phyloP scores from a whole-genome alignment of 139 green algal genomes.

The Chlorella sp. region DNA sequence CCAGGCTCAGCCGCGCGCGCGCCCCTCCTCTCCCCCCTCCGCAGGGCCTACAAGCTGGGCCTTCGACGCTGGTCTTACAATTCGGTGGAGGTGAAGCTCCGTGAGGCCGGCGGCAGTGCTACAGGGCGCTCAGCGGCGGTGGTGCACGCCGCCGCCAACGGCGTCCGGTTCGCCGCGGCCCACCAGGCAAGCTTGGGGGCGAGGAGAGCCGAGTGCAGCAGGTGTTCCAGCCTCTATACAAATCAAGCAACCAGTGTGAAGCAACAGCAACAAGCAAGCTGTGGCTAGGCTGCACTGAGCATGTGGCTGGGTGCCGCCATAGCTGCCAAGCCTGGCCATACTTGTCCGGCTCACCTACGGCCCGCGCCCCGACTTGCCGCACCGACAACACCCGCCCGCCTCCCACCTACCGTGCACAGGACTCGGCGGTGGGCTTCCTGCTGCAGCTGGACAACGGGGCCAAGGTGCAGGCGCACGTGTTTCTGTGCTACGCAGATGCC shows the following conservation, averaged over 20 bases:
- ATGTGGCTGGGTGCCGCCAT: too few species aligned
- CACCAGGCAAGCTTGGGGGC: slow-evolving; percentile 4
- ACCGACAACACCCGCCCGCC: background rate
- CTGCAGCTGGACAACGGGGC: slow-evolving; percentile 48
- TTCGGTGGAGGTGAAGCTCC: slow-evolving; percentile 47
- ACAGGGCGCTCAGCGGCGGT: background rate
- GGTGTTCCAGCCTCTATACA: background rate
- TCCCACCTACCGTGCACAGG: background rate
- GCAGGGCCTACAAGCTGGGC: slow-evolving; percentile 70
- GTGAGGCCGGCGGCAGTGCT: background rate
- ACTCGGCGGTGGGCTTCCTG: slow-evolving; percentile 51
- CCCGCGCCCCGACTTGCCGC: background rate
- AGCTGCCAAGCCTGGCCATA: too few species aligned
- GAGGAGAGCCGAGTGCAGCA: background rate
- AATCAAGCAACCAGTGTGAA: too few species aligned
- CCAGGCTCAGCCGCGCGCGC: too few species aligned
- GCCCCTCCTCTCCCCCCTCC: background rate
- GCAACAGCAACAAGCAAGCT: too few species aligned
- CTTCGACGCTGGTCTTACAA: slow-evolving; percentile 71
- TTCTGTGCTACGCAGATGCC: slow-evolving; percentile 7
- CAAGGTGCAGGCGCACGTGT: slow-evolving; percentile 50
- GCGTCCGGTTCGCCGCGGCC: background rate
- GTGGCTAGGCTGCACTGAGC: too few species aligned
- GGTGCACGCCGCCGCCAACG: background rate
- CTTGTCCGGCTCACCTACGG: background rate